These are phyloP conservation scores for Metschnikowia corniflorae DNA, from an alignment of 805 yeast genomes.

Conservation along the genomic window DNA sequence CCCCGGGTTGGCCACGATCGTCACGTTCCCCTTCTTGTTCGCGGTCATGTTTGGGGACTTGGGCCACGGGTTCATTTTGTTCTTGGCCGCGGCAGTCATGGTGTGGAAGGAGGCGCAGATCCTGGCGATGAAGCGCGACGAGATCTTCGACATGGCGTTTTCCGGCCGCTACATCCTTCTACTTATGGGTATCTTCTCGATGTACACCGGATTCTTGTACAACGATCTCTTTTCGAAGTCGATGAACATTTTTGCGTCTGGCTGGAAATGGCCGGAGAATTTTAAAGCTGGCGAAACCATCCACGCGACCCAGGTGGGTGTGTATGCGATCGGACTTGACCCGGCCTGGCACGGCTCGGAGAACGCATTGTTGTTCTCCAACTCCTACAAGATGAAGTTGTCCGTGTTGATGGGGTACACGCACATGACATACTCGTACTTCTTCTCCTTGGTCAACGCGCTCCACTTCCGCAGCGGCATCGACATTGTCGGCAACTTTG, in stretches of 20 bases:
- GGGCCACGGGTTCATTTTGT: conserved; percentile 89
- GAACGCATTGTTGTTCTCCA: conserved; percentile 82
- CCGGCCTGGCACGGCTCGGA: conserved; percentile 98
- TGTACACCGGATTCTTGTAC: conserved; percentile 91
- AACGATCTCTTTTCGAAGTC: conserved; percentile 92
- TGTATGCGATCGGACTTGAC: conserved; percentile 84
- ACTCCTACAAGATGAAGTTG: conserved; percentile 96
- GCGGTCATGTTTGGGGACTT: conserved; percentile 99
- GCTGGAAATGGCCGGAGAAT: conserved; percentile 89
- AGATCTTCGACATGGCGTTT: conserved; percentile 94
- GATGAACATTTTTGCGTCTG: conserved; percentile 80
- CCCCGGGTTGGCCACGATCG: conserved; percentile 91
- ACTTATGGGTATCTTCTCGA: conserved; percentile 91
- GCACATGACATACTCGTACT: conserved; percentile 89
- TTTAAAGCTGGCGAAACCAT: conserved; percentile 69
- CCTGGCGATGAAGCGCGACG: conserved; percentile 72
- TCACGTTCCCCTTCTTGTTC: conserved; percentile 97
- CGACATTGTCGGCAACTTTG: conserved; percentile 87
- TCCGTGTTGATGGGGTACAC: conserved; percentile 91
- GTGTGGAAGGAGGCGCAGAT: conserved; percentile 73
- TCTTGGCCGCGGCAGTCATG: conserved; percentile 65
- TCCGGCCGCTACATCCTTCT: conserved; percentile 87
- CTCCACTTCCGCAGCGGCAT: conserved; percentile 62
- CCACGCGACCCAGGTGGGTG: conserved; percentile 61
- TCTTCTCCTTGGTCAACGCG: conserved; percentile 82